Base-by-base conservation (phyloP, 2,329 filamentous ascomycete genomes). In the Aspergillus brunneoviolaceus region DNA sequence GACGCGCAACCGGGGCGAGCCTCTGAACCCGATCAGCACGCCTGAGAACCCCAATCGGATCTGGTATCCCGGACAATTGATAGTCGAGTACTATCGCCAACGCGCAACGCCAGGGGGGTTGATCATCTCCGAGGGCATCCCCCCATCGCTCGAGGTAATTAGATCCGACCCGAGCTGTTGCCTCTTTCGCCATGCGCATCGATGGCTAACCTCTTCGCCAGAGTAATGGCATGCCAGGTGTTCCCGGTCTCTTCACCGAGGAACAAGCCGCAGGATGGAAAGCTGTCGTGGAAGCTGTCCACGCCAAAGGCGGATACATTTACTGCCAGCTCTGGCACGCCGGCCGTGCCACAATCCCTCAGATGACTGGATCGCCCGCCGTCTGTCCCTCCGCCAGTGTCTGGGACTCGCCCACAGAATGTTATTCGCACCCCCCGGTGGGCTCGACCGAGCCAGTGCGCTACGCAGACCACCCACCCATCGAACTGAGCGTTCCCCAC, bases 1-100 rank as follows among this genome's bases (percentile, higher is more conserved):
- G 58, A 86, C 84, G 5, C 79, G 84, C 19, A 82, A 81, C 65
- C 79, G 84, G 27, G 81, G 81, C 19, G 79, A 78, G 5, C 81
- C 82, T 3, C 55, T 79, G 42, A 76, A 76, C 11, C 63, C 72
- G 12, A 66, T 72, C 7, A 80, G 77, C 31, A 81, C 78, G 0
- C 66, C 75, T 0, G 80, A 83, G 63, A 78, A 72, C 60, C 79
- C 78, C 49, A 82, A 79, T 68, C 78, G 82, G 45, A 72, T 79
- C 63, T 85, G 82, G 75, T 71, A 80, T 16, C 79, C 78, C 1
- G 76, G 75, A n/a, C 77, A 81, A 53, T 63, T 77, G 27, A 67
- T 76, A 47, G 70, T 70, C 29, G 72, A 77, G 47, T 78, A 79
- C 62, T 79, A 79, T 69, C 63, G 62, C 5, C 76, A 78, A 57